Evolutionary conservation across 257 asterid genomes (phyloP), one percentile per base, ranked within the genome.

Genomic region (Solanum arcanum): DNA sequence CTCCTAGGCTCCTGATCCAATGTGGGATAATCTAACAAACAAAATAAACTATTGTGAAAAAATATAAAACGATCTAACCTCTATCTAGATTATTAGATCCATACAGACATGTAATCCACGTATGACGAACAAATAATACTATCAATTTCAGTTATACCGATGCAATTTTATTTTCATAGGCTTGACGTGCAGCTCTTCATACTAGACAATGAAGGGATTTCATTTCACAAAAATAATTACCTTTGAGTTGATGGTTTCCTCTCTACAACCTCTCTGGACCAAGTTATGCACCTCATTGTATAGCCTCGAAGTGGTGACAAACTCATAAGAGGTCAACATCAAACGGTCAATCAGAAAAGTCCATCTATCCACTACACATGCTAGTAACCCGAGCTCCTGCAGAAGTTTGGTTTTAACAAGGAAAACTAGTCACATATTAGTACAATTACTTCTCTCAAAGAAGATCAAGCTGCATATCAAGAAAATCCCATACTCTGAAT

Each of bases 311-410:
- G 92, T 80, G 86, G 91, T 87, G 88, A 86, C 90, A 80, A 92
- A 35, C 86, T 91, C 92, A 52, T 88, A 86, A 62, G 94, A 89
- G 90, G 90, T 90, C 81, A 94, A 91, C 92, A 93, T 90, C 72
- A 93, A 66, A 62, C 87, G 93, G 76, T 93, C 94, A 74, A 94
- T 90, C 70, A 92, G 75, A 86, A 83, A 21, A 85, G 85, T 93
- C 99, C 99, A 95, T 92, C 88, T 94, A 87, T 89, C 86, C 59
- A 90, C 94, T 86, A 88, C 87, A 72, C 91, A 91, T 87, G 98
- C 98, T 74, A 93, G 89, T 87, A 95, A 92, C 90, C 92, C 84
- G 86, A 96, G 94, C 88, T 96, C 99, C 99, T 95, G 93, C 47
- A 75, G 89, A 87, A 78, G 87, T 49, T 83, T 52, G 87, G 77